Percentiles rank a stretch among this genome's conserved stretches.
phyloP scores from a whole-genome alignment of 1,284 basidiomycete genomes.

The Leccinum fallax region DNA sequence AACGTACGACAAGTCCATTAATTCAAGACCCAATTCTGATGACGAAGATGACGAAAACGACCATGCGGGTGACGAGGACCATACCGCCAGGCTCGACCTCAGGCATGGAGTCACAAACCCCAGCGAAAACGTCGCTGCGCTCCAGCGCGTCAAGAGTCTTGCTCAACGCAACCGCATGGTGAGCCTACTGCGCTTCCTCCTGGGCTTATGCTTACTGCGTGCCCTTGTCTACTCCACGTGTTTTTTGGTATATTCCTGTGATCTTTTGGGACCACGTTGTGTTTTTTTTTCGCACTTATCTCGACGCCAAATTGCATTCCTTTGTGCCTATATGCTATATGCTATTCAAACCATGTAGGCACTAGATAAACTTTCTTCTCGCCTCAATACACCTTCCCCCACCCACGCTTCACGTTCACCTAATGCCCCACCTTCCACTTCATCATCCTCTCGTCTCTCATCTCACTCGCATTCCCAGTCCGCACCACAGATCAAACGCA shows the following conservation, averaged over 20 bases:
- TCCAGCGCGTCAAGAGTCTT: constrained; percentile 68
- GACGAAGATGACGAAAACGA: constrained; percentile 63
- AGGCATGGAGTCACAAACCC: constrained; percentile 40
- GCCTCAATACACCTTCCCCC: constrained; percentile 47
- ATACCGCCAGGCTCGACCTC: constrained; percentile 62
- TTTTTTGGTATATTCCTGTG: constrained; percentile 17
- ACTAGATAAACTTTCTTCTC: constrained; percentile 65
- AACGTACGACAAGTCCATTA: constrained; percentile 29
- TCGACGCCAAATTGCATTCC: constrained; percentile 5
- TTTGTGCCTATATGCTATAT: constrained; percentile 19
- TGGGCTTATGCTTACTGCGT: constrained; percentile 17
- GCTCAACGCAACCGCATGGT: constrained; percentile 74
- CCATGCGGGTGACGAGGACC: constrained; percentile 62
- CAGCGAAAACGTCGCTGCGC: constrained; percentile 56
- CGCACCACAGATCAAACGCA: constrained; percentile 23
- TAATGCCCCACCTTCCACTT: constrained; percentile 32
- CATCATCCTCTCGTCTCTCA: constrained; percentile 36
- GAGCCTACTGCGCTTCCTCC: constrained; percentile 27
- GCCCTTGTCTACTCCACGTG: constrained; percentile 29
- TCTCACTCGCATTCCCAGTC: constrained; percentile 32
- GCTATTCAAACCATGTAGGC: constrained; percentile 45
- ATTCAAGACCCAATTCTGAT: constrained; percentile 37
- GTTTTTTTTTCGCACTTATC: constrained; percentile 4
- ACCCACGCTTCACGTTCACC: constrained; percentile 39
- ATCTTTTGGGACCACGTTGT: constrained; percentile 13